These are phyloP conservation scores for Candida ascalaphidarum DNA, from an alignment of 805 yeast species.

Conservation along the genomic window DNA sequence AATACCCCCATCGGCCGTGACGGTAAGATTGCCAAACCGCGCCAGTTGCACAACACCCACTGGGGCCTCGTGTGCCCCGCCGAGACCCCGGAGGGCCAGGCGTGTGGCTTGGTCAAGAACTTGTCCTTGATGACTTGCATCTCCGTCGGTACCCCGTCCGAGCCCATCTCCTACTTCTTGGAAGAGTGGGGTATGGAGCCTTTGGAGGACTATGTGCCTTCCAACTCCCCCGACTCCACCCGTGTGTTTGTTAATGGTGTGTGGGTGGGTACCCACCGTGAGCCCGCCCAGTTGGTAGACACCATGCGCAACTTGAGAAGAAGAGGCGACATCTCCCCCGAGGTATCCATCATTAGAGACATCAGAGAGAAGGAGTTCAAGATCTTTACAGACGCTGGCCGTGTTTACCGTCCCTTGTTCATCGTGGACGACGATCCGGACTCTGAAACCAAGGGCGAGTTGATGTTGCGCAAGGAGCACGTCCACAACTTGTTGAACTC, in stretches of 20 bases:
- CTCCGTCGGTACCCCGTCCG: constrained; percentile 96
- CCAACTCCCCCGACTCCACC: constrained; percentile 83
- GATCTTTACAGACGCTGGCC: constrained; percentile 96
- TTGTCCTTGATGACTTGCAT: constrained; percentile 94
- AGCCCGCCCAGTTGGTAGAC: constrained; percentile 85
- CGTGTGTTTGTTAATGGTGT: constrained; percentile 97
- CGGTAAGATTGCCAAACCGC: constrained; percentile 97
- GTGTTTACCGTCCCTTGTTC: constrained; percentile 94
- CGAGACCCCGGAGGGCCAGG: constrained; percentile 99
- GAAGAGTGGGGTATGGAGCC: constrained; percentile 99
- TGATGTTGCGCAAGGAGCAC: constrained; percentile 79
- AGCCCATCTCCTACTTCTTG: constrained; percentile 83
- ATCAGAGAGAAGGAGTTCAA: constrained; percentile 94
- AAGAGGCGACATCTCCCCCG: constrained; percentile 91
- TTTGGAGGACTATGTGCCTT: constrained; percentile 89
- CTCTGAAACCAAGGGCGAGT: constrained; percentile 62
- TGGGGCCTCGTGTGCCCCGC: constrained; percentile 99
- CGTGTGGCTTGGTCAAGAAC: constrained; percentile 98
- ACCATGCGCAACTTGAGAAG: constrained; percentile 89
- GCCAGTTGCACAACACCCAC: constrained; percentile 98
- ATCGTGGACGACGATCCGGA: constrained; percentile 82
- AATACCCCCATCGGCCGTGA: constrained; percentile 99
- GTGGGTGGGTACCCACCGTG: constrained; percentile 98
- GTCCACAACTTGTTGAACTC: constrained; percentile 58
- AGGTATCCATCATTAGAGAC: constrained; percentile 94